A percentile compares a stretch with the other conserved stretches of the same genome.
phyloP scores from a whole-genome alignment of 2,329 filamentous ascomycete genomes.

The Penicillium concentricum region DNA sequence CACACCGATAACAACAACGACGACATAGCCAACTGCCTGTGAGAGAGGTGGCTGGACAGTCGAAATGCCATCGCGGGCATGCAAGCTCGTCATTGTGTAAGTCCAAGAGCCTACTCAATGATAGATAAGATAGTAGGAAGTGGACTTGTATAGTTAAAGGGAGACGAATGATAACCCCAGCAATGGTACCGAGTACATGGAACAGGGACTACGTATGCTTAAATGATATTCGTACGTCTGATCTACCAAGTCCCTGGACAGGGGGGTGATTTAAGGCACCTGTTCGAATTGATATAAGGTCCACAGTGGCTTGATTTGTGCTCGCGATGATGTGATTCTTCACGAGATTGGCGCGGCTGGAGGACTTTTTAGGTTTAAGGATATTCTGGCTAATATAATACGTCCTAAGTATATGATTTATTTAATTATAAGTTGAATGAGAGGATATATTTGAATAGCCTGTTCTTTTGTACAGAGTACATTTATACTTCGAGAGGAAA shows the following conservation, averaged over 20 bases:
- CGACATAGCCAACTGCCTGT: constrained; percentile 44
- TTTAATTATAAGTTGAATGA: neutral
- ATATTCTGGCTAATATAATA: neutral
- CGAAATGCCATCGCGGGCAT: constrained; percentile 16
- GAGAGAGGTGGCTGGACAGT: constrained; percentile 36
- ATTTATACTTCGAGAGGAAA: neutral
- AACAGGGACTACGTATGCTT: constrained; percentile 5
- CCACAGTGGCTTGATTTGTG: constrained; percentile 20
- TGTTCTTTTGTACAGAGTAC: neutral
- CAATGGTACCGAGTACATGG: neutral
- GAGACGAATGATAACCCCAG: neutral
- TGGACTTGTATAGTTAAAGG: neutral
- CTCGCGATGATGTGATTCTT: constrained; percentile 23
- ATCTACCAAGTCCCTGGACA: neutral
- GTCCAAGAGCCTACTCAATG: neutral
- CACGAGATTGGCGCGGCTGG: neutral
- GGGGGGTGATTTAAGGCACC: neutral
- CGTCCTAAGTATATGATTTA: neutral
- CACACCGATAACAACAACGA: constrained; percentile 44
- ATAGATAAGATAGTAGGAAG: no score
- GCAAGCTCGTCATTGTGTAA: constrained; percentile 14
- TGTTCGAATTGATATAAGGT: neutral
- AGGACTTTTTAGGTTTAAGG: constrained; percentile 12
- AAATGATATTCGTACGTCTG: neutral
- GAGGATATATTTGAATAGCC: neutral